Percentiles rank a stretch among this genome's conserved stretches.
Evolutionary conservation across 2,329 filamentous ascomycete species (phyloP).

Genomic region (Pseudogymnoascus sp.): DNA sequence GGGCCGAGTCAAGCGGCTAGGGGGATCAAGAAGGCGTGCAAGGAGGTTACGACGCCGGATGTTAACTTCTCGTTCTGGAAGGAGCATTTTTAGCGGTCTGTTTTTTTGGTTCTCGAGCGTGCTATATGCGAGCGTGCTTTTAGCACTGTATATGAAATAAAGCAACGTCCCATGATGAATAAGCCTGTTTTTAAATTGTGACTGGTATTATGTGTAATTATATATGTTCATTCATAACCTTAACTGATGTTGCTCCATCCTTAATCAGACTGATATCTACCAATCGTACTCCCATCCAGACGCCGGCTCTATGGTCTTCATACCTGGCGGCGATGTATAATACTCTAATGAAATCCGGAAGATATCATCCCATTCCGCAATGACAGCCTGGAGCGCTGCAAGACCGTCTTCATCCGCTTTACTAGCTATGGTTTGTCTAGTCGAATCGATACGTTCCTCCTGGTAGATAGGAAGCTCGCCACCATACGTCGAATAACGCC

Average conservation of each 20-base stretch:
- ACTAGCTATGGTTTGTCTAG: not conserved
- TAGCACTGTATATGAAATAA: not conserved
- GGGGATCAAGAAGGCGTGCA: constrained; percentile 77
- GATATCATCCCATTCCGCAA: not conserved
- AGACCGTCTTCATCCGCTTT: not conserved
- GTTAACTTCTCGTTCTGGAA: constrained; percentile 99
- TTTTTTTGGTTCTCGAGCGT: not conserved
- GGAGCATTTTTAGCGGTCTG: constrained; percentile 63
- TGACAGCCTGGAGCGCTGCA: not conserved
- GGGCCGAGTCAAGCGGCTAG: constrained; percentile 51
- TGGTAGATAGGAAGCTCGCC: not conserved
- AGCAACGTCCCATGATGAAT: not conserved
- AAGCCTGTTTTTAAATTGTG: not conserved
- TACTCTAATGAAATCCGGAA: not conserved
- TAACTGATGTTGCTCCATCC: not conserved
- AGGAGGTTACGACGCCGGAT: constrained; percentile 62
- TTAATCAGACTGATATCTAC: not conserved
- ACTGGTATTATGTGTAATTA: not conserved
- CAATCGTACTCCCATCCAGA: not conserved
- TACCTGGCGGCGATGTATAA: not conserved
- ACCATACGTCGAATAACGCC: not conserved
- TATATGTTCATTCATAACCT: not conserved
- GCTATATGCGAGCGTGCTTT: not conserved
- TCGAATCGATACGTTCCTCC: not conserved
- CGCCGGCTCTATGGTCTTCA: not conserved